Conservation (phyloP, 495 filamentous ascomycete species). For the Trichoderma parareesei region DNA sequence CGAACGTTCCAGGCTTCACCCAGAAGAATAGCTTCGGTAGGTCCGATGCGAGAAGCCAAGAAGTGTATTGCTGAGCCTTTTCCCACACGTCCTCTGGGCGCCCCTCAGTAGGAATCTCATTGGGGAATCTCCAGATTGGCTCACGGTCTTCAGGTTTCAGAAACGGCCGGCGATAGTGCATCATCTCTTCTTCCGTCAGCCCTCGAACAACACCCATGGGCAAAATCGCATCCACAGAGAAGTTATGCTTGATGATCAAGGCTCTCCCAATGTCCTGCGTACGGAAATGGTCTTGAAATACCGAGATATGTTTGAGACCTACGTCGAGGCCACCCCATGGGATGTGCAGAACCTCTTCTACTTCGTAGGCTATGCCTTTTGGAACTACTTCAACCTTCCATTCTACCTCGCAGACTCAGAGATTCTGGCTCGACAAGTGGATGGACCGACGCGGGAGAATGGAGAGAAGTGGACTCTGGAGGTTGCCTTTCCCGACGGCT, state of each 20-base stretch:
- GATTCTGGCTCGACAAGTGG: not conserved
- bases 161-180: not conserved
- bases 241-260: not conserved
- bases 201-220: not conserved
- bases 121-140: not conserved
- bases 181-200: not conserved
- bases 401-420: not conserved
- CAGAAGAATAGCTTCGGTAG: slow-evolving; percentile 1
- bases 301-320: not conserved
- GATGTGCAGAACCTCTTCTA: not conserved
- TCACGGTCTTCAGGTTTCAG: not conserved
- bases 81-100: not conserved
- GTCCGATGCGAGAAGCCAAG: not conserved
- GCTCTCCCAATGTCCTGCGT: not conserved
- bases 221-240: not conserved
- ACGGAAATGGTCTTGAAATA: not conserved
- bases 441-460: not conserved
- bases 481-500: not conserved
- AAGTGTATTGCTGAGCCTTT: not conserved
- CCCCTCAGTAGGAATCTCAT: not conserved
- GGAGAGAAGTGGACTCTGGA: not conserved
- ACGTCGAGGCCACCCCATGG: not conserved
- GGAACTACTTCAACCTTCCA: slow-evolving; percentile 2
- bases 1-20: not conserved
- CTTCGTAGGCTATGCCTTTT: not conserved